A percentile compares a stretch with the other conserved stretches of the same genome.
phyloP scores from a whole-genome alignment of 306 rosid genomes.

The Cicer yamashitae region DNA sequence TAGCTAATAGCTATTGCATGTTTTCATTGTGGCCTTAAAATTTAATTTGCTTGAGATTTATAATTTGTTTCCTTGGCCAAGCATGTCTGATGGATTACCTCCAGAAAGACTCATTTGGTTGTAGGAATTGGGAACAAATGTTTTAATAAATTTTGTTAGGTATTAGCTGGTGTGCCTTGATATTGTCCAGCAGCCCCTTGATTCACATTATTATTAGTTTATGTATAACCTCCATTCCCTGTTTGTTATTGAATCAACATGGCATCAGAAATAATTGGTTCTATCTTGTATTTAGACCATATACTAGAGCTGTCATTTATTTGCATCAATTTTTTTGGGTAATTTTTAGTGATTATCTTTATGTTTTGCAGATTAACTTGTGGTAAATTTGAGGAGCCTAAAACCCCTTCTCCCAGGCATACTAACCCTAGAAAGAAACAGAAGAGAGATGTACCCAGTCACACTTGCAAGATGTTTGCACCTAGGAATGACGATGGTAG shows the following conservation, averaged over 20 bases:
- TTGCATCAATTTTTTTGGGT: not conserved
- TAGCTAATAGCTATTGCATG: constrained; percentile 11
- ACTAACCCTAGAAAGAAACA: constrained; percentile 64
- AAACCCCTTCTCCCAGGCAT: constrained; percentile 82
- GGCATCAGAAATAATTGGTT: not conserved
- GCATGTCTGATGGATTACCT: not conserved
- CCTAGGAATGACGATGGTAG: constrained; percentile 45
- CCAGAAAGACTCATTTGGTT: constrained; percentile 2
- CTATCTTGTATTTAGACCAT: constrained; percentile 14
- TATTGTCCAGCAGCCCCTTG: constrained; percentile 12
- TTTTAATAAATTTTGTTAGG: constrained; percentile 9
- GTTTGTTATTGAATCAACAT: not conserved
- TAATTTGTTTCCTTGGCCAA: constrained; percentile 6
- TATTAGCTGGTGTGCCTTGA: not conserved
- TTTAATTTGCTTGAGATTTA: constrained; percentile 22
- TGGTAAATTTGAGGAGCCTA: constrained; percentile 73
- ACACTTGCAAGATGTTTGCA: constrained; percentile 40
- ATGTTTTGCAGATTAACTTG: constrained; percentile 59
- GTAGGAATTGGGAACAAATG: not conserved
- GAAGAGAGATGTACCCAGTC: constrained; percentile 48
- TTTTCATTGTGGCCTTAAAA: constrained; percentile 6
- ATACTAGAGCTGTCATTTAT: not conserved
- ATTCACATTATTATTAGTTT: constrained; percentile 2
- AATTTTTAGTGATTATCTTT: constrained; percentile 26
- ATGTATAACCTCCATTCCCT: not conserved